Evolutionary conservation across 768 basidiomycete species (phyloP).

Genomic region (Mycena metata): DNA sequence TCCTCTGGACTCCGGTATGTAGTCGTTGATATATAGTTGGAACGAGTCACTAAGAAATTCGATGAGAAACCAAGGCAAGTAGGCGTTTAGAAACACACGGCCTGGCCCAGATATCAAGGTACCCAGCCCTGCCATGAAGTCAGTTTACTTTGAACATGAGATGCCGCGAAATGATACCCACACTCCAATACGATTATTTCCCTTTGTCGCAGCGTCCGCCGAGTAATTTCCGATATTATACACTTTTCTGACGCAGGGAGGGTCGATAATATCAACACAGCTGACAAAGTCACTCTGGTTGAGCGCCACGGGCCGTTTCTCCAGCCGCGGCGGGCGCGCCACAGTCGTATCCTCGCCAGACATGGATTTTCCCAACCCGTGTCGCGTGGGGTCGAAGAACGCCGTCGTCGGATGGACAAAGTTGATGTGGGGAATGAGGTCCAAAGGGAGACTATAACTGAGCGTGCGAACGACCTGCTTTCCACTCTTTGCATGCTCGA

Average conservation of each 20-base stretch:
- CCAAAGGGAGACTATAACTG: slow-evolving; percentile 53
- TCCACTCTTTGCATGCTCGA: slow-evolving; percentile 49
- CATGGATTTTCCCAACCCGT: slow-evolving; percentile 44
- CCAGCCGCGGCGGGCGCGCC: not conserved
- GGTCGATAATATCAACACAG: slow-evolving; percentile 50
- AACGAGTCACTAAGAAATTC: slow-evolving; percentile 48
- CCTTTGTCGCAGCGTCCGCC: slow-evolving; percentile 42
- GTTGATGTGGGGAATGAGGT: slow-evolving; percentile 51
- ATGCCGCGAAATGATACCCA: slow-evolving; percentile 3
- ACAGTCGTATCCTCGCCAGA: slow-evolving; percentile 41
- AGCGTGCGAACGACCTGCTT: slow-evolving; percentile 53
- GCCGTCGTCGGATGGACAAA: slow-evolving; percentile 56
- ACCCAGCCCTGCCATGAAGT: slow-evolving; percentile 40
- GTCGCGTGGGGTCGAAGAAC: slow-evolving; percentile 44
- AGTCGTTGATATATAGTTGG: slow-evolving; percentile 47
- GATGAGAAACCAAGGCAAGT: slow-evolving; percentile 22
- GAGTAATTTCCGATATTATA: slow-evolving; percentile 50
- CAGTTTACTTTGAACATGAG: not conserved
- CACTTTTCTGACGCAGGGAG: slow-evolving; percentile 53
- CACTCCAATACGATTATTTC: slow-evolving; percentile 55
- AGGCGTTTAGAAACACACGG: slow-evolving; percentile 2
- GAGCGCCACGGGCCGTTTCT: slow-evolving; percentile 27
- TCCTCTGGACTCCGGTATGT: slow-evolving; percentile 46
- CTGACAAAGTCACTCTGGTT: slow-evolving; percentile 46
- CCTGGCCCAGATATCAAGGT: slow-evolving; percentile 50